Percentiles rank a stretch among this genome's conserved stretches.
These are phyloP conservation scores for Taiozyma sp. DNA, from an alignment of 1,139 yeast species.

Conservation along the genomic window DNA sequence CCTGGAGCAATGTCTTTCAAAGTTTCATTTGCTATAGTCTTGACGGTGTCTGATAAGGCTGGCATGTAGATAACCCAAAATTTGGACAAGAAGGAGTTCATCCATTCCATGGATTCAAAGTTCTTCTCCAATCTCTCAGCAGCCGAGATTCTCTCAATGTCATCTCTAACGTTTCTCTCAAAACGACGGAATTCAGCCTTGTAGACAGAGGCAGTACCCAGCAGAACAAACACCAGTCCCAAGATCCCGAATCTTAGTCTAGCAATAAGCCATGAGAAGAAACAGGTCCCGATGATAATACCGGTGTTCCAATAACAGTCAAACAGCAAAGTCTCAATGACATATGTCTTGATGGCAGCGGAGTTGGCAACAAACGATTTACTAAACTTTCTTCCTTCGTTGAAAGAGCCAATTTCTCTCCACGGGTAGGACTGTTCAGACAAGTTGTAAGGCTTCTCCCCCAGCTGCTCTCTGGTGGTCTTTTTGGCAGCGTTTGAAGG, in stretches of 20 bases:
- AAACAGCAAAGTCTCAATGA: slow-evolving; percentile 60
- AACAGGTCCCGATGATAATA: slow-evolving; percentile 61
- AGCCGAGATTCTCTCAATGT: slow-evolving; percentile 56
- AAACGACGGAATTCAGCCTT: slow-evolving; percentile 68
- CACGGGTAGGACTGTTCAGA: slow-evolving; percentile 30
- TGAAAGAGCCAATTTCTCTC: slow-evolving; percentile 37
- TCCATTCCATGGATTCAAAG: slow-evolving; percentile 74
- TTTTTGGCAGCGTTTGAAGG: background rate
- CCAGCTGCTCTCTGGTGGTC: background rate
- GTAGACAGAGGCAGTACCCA: slow-evolving; percentile 61
- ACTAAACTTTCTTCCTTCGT: slow-evolving; percentile 25
- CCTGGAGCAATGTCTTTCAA: slow-evolving; percentile 75
- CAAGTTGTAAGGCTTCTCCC: background rate
- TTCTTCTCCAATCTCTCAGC: slow-evolving; percentile 54
- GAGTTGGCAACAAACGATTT: slow-evolving; percentile 24
- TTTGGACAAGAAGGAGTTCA: slow-evolving; percentile 67
- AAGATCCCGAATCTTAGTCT: slow-evolving; percentile 51
- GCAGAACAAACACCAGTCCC: slow-evolving; percentile 49
- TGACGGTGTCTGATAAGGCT: slow-evolving; percentile 70
- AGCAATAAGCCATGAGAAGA: slow-evolving; percentile 61
- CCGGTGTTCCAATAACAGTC: slow-evolving; percentile 71
- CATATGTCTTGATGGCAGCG: slow-evolving; percentile 45
- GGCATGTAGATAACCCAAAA: slow-evolving; percentile 90
- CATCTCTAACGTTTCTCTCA: slow-evolving; percentile 67
- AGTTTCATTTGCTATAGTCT: slow-evolving; percentile 57